Evolutionary conservation across 805 yeast species (phyloP).

Genomic region (Henningerozyma blattae): DNA sequence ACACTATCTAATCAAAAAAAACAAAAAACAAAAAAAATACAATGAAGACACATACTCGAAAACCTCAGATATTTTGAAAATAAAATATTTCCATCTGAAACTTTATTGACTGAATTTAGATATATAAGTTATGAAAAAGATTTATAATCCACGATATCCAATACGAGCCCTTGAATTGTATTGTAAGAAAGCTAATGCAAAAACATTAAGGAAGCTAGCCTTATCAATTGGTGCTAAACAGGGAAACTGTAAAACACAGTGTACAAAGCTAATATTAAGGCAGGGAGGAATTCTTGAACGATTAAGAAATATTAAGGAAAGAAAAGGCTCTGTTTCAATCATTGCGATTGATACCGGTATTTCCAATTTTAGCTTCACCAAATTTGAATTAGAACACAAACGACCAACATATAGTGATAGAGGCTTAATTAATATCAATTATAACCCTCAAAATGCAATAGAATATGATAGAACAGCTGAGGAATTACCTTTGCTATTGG

Average conservation of each 20-base stretch:
- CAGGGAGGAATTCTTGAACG: constrained; percentile 8
- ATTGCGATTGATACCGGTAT: constrained; percentile 29
- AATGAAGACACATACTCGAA: too few species aligned
- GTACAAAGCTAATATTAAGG: constrained; percentile 6
- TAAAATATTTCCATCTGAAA: too few species aligned
- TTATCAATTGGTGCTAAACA: constrained; percentile 12
- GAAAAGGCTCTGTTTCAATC: constrained; percentile 12
- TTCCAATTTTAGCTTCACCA: constrained; percentile 24
- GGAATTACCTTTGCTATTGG: constrained; percentile 16
- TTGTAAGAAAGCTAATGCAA: constrained; percentile 8
- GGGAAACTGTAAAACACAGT: constrained; percentile 11
- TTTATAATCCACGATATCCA: background rate
- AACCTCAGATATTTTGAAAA: too few species aligned
- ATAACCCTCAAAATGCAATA: too few species aligned
- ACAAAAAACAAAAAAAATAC: too few species aligned
- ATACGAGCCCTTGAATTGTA: background rate
- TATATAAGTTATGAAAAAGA: too few species aligned
- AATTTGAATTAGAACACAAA: constrained; percentile 16
- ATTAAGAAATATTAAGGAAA: constrained; percentile 2
- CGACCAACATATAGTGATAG: too few species aligned
- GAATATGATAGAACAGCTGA: constrained; percentile 5
- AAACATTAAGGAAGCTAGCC: constrained; percentile 11
- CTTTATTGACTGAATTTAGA: too few species aligned
- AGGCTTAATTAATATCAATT: too few species aligned
- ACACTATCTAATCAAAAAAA: too few species aligned